Percentiles rank a stretch among this genome's conserved stretches.
These are phyloP conservation scores for Avena atlantica DNA, from an alignment of 176 grass and related monocot genomes.

Conservation along the genomic window DNA sequence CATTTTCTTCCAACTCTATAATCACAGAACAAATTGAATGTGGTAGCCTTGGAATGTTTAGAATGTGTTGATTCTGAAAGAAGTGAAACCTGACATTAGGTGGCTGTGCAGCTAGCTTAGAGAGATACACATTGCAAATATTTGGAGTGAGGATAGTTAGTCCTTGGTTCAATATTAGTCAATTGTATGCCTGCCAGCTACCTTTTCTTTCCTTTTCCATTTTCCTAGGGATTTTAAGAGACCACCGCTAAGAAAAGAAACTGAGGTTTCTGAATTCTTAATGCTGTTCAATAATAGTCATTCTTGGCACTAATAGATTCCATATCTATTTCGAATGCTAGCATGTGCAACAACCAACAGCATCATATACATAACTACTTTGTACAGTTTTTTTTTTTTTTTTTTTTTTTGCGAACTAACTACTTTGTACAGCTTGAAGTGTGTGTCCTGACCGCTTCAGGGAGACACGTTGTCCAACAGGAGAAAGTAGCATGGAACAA, in stretches of 20 bases:
- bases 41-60: background rate
- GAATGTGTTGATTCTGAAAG: background rate
- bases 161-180: background rate
- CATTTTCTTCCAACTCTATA: background rate
- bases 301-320: background rate
- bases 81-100: conserved; percentile 2
- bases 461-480: background rate
- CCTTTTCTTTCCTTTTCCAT: background rate
- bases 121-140: conserved; percentile 12
- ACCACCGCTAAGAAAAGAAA: background rate
- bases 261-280: background rate
- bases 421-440: background rate
- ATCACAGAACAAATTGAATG: conserved; percentile 3
- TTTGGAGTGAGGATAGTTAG: conserved; percentile 1
- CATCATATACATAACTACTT: background rate
- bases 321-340: background rate
- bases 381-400: background rate
- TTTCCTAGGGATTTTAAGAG: background rate
- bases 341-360: background rate
- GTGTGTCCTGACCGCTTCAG: background rate
- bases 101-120: background rate
- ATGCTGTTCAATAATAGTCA: background rate
- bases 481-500: background rate
- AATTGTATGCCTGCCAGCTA: background rate
- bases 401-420: background rate